Percentiles rank a stretch among this genome's conserved stretches.
Conservation (phyloP, 179 eudicot species). For the Heliamphora ciliata region DNA sequence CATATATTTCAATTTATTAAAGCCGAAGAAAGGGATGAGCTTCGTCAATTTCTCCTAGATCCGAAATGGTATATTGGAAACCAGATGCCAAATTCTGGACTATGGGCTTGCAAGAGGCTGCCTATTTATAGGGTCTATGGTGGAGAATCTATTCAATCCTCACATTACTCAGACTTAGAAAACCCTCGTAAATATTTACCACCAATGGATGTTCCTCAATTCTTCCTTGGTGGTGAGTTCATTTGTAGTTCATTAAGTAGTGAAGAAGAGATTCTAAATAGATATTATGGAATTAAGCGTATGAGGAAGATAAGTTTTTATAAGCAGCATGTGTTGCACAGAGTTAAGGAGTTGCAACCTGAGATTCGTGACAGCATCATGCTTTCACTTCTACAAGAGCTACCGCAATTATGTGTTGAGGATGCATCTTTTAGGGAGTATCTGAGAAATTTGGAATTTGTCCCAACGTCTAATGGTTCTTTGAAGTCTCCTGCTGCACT, state of each 20-base stretch:
- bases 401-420: constrained; percentile 83
- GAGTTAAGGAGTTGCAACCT: constrained; percentile 45
- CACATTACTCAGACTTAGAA: constrained; percentile 61
- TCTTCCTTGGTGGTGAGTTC: constrained; percentile 67
- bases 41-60: constrained; percentile 79
- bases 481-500: constrained; percentile 55
- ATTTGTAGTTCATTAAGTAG: constrained; percentile 42
- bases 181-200: constrained; percentile 65
- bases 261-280: constrained; percentile 69
- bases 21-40: constrained; percentile 69
- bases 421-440: constrained; percentile 69
- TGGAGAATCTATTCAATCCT: constrained; percentile 39
- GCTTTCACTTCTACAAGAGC: constrained; percentile 75
- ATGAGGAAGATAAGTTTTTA: constrained; percentile 81
- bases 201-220: constrained; percentile 53
- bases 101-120: constrained; percentile 60
- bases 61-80: constrained; percentile 82
- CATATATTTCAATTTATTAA: constrained; percentile 42
- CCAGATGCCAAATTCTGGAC: constrained; percentile 50
- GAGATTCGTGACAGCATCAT: constrained; percentile 75
- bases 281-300: constrained; percentile 64
- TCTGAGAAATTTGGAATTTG: constrained; percentile 68
- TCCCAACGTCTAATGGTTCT: constrained; percentile 65
- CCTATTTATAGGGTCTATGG: constrained; percentile 71
- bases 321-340: constrained; percentile 53